phyloP scores from a whole-genome alignment of 2,329 filamentous ascomycete genomes.

The Xylariaceae sp. region DNA sequence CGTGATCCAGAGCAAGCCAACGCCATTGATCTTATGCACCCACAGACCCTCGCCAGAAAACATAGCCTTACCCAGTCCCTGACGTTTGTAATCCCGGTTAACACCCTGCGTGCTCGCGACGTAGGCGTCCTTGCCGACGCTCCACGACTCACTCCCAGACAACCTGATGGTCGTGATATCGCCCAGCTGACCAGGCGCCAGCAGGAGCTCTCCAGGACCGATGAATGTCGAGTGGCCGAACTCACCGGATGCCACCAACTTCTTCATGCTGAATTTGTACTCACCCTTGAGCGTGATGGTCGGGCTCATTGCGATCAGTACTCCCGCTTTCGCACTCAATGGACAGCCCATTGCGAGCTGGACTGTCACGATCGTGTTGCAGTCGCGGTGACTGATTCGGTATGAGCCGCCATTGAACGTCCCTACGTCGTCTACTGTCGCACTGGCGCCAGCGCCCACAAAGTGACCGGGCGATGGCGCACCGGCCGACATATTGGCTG shows the following conservation, averaged over 20 bases:
- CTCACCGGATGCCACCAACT: conserved; percentile 78
- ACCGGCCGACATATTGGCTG: conserved; percentile 33
- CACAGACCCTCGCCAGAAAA: conserved; percentile 92
- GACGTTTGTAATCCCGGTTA: conserved; percentile 79
- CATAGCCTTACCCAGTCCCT: conserved; percentile 82
- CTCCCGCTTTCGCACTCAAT: conserved; percentile 73
- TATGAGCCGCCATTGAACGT: conserved; percentile 96
- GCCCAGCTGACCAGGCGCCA: conserved; percentile 75
- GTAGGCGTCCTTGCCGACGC: conserved; percentile 80
- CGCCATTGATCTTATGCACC: conserved; percentile 79
- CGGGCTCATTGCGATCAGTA: conserved; percentile 94
- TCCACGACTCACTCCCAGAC: conserved; percentile 71
- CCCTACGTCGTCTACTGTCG: conserved; percentile 79
- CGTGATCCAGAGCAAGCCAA: conserved; percentile 81
- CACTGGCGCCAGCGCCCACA: conserved; percentile 53
- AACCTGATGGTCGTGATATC: conserved; percentile 81
- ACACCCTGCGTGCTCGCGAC: conserved; percentile 84
- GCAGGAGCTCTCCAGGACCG: conserved; percentile 83
- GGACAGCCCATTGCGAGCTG: conserved; percentile 89
- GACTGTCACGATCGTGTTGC: conserved; percentile 83
- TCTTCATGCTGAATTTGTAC: conserved; percentile 86
- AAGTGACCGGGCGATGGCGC: conserved; percentile 54
- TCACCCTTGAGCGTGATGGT: conserved; percentile 78
- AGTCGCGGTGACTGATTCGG: conserved; percentile 86
- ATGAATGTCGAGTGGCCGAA: conserved; percentile 76